Base-by-base conservation (phyloP, 768 basidiomycete genomes). In the Strobilomyces echinocephalus region DNA sequence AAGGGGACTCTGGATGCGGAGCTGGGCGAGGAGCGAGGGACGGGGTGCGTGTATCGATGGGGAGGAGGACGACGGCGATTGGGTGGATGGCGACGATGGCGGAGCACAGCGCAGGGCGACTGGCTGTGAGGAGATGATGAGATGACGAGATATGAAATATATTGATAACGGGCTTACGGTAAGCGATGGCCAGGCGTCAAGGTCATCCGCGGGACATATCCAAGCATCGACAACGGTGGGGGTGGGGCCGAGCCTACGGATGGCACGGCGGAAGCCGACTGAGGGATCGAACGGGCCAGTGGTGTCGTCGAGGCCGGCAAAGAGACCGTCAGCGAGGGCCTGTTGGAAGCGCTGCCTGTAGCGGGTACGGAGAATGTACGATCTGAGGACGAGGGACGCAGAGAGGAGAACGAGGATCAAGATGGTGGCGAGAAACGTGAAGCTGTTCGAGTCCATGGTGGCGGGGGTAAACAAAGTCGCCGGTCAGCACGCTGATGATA, bases 371-470 rank as follows among this genome's bases (percentile, higher is more conserved):
- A 84, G 61, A 53, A 85, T 60, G 58, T 80, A 80, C 1, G 86
- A 84, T 41, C 87, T 79, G 44, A 83, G 69, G 50, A 87, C 76
- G 58, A 88, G 82, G 7, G 79, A 77, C 39, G 74, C 79, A 9
- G 85, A 87, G 48, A 88, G 77, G 40, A 80, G 72, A 16, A 88
- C 74, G 56, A 88, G 79, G 41, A 88, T 73, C 58, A 86, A 75
- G 24, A 88, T 77, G 4, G 86, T 87, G 21, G 85, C 84, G 35
- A 88, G 78, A 61, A 87, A 88, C 5, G 85, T 87, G 67, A 85
- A 81, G 26, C 83, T 86, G 65, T 54, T 65, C 8, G 61, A 52
- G 21, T 54, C 41, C 58, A 64, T 56, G 45, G 18, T 50, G 48
- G 46, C 51, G 51, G 39, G 21, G 8, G 50, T 7, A 39, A 30